phyloP scores from a whole-genome alignment of 805 yeast species.

The Pichia cephalocereana region DNA sequence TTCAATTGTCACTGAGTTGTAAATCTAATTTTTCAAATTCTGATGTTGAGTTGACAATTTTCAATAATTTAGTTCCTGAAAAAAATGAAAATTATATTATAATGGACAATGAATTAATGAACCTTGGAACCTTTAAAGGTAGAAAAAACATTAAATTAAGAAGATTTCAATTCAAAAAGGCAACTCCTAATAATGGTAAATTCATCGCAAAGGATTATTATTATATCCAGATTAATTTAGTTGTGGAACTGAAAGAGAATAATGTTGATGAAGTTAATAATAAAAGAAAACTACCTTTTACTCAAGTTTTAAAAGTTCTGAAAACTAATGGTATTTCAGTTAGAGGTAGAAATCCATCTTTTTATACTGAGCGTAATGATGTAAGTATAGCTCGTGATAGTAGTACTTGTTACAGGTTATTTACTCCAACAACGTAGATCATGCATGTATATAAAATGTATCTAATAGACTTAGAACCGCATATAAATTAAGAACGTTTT shows the following conservation, averaged over 20 bases:
- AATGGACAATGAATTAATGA: neutral
- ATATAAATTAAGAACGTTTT: no score
- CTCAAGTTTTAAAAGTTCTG: constrained; percentile 5
- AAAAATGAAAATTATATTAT: neutral
- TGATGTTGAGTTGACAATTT: constrained; percentile 6
- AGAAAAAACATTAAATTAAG: constrained; percentile 18
- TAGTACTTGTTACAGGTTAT: neutral
- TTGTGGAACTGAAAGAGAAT: constrained; percentile 4
- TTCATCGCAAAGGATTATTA: constrained; percentile 36
- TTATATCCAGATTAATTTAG: constrained; percentile 21
- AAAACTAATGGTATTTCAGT: constrained; percentile 41
- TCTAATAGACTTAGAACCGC: no score
- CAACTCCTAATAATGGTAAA: constrained; percentile 46
- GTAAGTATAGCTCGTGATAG: constrained; percentile 25
- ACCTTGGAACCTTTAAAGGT: constrained; percentile 1
- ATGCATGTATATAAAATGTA: no score
- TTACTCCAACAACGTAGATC: neutral
- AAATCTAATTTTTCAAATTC: constrained; percentile 11
- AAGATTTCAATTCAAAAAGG: constrained; percentile 39
- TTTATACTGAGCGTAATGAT: constrained; percentile 45
- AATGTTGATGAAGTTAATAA: neutral
- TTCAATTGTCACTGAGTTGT: constrained; percentile 7
- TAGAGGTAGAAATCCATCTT: constrained; percentile 55
- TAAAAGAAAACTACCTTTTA: neutral
- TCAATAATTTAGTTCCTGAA: neutral